These are phyloP conservation scores for Actinomucor elegans DNA, from an alignment of 371 early-diverging fungal genomes.

Conservation along the genomic window DNA sequence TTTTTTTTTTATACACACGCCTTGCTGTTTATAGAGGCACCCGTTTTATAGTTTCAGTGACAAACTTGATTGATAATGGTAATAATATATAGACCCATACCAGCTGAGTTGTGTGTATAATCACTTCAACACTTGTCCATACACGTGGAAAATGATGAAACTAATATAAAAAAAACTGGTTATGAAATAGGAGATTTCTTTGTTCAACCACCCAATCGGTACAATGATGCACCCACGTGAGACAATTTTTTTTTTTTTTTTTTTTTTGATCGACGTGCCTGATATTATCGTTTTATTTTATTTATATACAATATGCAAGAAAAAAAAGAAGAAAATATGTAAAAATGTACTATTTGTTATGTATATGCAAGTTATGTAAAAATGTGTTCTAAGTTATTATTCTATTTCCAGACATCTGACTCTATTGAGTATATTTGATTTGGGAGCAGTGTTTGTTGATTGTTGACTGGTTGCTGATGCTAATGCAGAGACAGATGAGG, in stretches of 20 bases:
- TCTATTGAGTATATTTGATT: too few relatives aligned
- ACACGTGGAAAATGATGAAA: slow-evolving; percentile 7
- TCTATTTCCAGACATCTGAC: too few relatives aligned
- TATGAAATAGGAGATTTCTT: slow-evolving; percentile 1
- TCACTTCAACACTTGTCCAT: too few relatives aligned
- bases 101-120: too few relatives aligned
- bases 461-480: not conserved
- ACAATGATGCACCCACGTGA: slow-evolving; percentile 2
- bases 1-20: too few relatives aligned
- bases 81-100: too few relatives aligned
- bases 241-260: not conserved
- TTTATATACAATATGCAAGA: not conserved
- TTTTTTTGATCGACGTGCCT: not conserved
- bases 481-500: slow-evolving; percentile 30
- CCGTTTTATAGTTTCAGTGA: too few relatives aligned
- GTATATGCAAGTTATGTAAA: not conserved
- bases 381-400: too few relatives aligned
- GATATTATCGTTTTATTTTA: not conserved
- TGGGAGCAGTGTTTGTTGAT: too few relatives aligned
- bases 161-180: slow-evolving; percentile 3
- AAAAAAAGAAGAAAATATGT: not conserved
- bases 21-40: too few relatives aligned
- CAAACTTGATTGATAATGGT: too few relatives aligned
- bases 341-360: too few relatives aligned
- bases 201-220: slow-evolving; percentile 6